These are phyloP conservation scores for Solanum microdontum DNA, from an alignment of 257 asterid genomes.

Conservation along the genomic window DNA sequence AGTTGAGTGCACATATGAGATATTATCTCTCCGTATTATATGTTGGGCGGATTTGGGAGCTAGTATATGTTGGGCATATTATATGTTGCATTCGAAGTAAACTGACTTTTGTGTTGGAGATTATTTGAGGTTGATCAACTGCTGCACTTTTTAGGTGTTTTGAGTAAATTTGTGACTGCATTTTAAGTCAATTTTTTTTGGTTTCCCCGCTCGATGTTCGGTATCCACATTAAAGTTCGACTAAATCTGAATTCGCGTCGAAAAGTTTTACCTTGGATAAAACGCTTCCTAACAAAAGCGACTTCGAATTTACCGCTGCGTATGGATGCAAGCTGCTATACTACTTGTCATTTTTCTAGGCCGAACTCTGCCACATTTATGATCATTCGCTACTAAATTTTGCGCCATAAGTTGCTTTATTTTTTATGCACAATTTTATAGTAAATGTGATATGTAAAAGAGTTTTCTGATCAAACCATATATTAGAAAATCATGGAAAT, in stretches of 20 bases:
- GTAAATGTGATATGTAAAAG: too few species aligned
- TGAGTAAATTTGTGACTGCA: background rate
- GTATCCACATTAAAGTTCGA: rapidly evolving
- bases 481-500: too few species aligned
- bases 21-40: too few species aligned
- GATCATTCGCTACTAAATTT: background rate
- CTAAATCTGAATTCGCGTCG: rapidly evolving
- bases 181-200: background rate
- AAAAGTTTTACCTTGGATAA: rapidly evolving
- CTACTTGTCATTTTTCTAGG: background rate
- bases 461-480: too few species aligned
- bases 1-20: too few species aligned
- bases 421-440: too few species aligned
- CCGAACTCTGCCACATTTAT: background rate
- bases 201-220: too few species aligned
- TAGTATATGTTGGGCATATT: too few species aligned
- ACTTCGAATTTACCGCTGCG: background rate
- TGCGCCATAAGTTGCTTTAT: background rate
- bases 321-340: background rate
- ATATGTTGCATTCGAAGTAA: background rate
- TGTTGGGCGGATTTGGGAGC: too few species aligned
- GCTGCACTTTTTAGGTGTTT: background rate
- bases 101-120: background rate
- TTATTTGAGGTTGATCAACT: background rate
- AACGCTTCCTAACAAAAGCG: too few species aligned